These are phyloP conservation scores for Russula sp. DNA, from an alignment of 768 basidiomycete genomes.

Conservation along the genomic window DNA sequence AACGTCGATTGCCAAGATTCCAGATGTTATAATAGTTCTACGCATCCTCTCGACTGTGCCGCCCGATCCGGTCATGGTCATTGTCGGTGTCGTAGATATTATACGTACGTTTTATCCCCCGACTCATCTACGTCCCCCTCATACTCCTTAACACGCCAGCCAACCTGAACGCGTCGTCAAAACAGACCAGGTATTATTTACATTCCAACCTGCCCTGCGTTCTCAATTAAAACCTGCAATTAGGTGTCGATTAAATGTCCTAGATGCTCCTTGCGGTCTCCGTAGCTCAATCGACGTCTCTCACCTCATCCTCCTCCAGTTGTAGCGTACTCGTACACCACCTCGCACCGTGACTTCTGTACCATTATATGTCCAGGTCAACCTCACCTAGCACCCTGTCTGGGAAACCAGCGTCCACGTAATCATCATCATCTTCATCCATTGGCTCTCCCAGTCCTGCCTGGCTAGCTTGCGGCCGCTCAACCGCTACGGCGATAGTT, in stretches of 20 bases:
- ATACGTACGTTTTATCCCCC: slow-evolving; percentile 33
- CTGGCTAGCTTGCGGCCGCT: slow-evolving; percentile 23
- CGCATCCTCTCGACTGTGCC: slow-evolving; percentile 46
- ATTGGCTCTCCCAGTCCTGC: slow-evolving; percentile 32
- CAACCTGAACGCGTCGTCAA: slow-evolving; percentile 50
- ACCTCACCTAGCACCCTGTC: slow-evolving; percentile 54
- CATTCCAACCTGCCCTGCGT: background rate
- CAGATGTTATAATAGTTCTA: slow-evolving; percentile 42
- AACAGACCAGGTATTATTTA: slow-evolving; percentile 36
- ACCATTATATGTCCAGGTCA: slow-evolving; percentile 34
- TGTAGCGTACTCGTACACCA: slow-evolving; percentile 8
- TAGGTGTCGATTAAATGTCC: slow-evolving; percentile 10
- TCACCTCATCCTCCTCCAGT: background rate
- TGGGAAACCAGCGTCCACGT: slow-evolving; percentile 52
- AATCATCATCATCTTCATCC: slow-evolving; percentile 26
- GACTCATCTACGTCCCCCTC: background rate
- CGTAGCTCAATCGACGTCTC: background rate
- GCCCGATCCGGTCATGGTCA: slow-evolving; percentile 23
- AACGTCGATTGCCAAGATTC: slow-evolving; percentile 48
- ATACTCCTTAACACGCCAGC: slow-evolving; percentile 27
- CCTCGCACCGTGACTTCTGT: slow-evolving; percentile 13
- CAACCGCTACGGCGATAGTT: slow-evolving; percentile 34
- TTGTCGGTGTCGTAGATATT: slow-evolving; percentile 51
- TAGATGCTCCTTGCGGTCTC: slow-evolving; percentile 2
- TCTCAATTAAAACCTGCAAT: background rate